phyloP scores from a whole-genome alignment of 345 rosid species.

The Noccaea caerulescens region DNA sequence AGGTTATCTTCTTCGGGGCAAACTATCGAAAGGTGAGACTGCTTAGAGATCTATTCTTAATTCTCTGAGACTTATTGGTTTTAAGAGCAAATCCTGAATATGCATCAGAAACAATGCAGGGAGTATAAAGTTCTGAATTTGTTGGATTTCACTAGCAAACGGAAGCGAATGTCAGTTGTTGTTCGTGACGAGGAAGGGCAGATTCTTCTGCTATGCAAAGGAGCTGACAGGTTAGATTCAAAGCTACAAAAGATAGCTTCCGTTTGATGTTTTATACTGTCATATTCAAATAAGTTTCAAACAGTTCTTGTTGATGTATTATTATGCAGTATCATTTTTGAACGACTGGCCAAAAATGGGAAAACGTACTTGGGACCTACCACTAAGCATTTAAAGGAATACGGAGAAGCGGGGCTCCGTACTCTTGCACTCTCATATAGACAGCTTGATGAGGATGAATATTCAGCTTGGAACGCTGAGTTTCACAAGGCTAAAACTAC shows the following conservation, averaged over 20 bases:
- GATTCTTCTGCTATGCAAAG: constrained; percentile 87
- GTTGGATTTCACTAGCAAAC: constrained; percentile 95
- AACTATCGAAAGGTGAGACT: constrained; percentile 68
- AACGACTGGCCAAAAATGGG: constrained; percentile 82
- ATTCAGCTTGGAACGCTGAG: constrained; percentile 76
- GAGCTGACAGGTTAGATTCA: constrained; percentile 83
- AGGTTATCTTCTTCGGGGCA: constrained; percentile 56
- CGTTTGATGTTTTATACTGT: background rate
- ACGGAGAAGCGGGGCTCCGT: constrained; percentile 94
- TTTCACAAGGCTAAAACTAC: constrained; percentile 83
- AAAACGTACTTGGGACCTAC: constrained; percentile 66
- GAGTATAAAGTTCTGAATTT: constrained; percentile 88
- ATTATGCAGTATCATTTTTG: constrained; percentile 76
- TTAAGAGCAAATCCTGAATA: constrained; percentile 33
- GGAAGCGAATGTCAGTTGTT: constrained; percentile 95
- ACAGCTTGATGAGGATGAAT: constrained; percentile 73
- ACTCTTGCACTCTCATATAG: constrained; percentile 85
- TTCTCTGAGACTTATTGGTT: constrained; percentile 6
- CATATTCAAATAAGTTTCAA: background rate
- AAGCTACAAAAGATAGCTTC: constrained; percentile 2
- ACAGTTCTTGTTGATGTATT: constrained; percentile 18
- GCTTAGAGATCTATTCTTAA: background rate
- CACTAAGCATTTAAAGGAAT: constrained; percentile 81
- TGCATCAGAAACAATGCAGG: constrained; percentile 55
- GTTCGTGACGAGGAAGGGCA: constrained; percentile 76